phyloP scores from a whole-genome alignment of 495 filamentous ascomycete genomes.

The Aspergillus panamensis region DNA sequence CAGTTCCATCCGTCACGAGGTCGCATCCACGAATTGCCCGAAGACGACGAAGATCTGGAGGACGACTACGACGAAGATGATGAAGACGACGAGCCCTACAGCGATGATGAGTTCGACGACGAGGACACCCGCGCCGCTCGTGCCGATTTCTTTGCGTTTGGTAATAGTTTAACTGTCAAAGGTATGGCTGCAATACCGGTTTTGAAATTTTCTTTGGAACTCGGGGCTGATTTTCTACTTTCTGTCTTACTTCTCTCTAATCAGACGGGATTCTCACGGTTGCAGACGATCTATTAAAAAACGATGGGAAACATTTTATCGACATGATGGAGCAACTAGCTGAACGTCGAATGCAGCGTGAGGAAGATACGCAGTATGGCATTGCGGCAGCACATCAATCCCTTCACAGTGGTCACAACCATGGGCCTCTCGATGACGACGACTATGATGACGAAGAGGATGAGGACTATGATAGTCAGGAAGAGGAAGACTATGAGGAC shows the following conservation, averaged over 20 bases:
- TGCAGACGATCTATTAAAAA: conserved; percentile 96
- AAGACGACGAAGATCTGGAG: conserved; percentile 62
- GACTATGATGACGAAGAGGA: conserved; percentile 77
- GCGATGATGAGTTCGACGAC: conserved; percentile 53
- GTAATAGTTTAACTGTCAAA: conserved; percentile 94
- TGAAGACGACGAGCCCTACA: conserved; percentile 54
- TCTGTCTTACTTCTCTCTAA: conserved; percentile 18
- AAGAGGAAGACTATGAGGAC: conserved; percentile 81
- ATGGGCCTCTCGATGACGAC: conserved; percentile 67
- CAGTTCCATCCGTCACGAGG: conserved; percentile 49
- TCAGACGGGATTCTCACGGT: conserved; percentile 97
- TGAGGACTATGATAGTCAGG: conserved; percentile 84
- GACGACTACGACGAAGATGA: conserved; percentile 58
- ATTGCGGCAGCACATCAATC: conserved; percentile 56
- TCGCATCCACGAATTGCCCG: conserved; percentile 59
- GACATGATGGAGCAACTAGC: conserved; percentile 99
- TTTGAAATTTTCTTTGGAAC: conserved; percentile 12
- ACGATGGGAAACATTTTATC: conserved; percentile 99
- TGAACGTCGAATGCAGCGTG: conserved; percentile 92
- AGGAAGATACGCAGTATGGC: conserved; percentile 79
- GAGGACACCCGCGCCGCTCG: conserved; percentile 49
- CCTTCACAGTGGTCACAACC: conserved; percentile 60
- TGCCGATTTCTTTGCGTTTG: conserved; percentile 92
- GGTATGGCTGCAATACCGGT: conserved; percentile 51
- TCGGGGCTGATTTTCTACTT: conserved; percentile 23